Percentiles rank a stretch among this genome's conserved stretches.
Evolutionary conservation across 1,139 yeast species (phyloP).

Genomic region (Blastobotrys apis): DNA sequence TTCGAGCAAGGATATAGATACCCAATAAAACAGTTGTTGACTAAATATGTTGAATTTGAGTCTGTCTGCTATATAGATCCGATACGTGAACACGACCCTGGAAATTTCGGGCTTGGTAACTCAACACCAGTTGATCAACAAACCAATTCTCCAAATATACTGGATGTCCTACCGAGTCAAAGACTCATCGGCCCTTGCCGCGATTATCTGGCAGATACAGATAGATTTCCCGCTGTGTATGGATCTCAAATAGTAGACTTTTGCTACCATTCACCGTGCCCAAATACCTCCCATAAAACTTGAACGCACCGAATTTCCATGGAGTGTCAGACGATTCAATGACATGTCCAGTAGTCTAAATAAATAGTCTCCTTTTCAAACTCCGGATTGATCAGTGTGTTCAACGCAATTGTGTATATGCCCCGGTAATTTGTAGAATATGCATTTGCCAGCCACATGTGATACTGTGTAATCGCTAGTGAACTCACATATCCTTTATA

Average conservation of each 20-base stretch:
- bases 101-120: too few species aligned
- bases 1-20: too few species aligned
- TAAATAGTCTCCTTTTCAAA: neutral
- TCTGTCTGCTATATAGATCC: neutral
- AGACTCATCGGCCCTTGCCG: slow-evolving; percentile 7
- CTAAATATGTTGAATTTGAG: neutral
- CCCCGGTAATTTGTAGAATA: neutral
- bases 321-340: neutral
- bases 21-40: too few species aligned
- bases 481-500: slow-evolving; percentile 1
- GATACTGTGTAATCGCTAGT: slow-evolving; percentile 6
- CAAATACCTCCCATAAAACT: slow-evolving; percentile 5
- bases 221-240: neutral
- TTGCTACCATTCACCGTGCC: neutral
- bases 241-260: neutral
- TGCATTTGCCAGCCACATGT: slow-evolving; percentile 9
- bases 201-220: neutral
- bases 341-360: neutral
- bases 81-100: neutral
- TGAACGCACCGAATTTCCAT: slow-evolving; percentile 11
- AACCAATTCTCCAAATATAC: slow-evolving; percentile 3
- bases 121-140: slow-evolving; percentile 1
- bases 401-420: neutral
- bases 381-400: neutral
- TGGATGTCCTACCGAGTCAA: slow-evolving; percentile 5